These are phyloP conservation scores for Trifolium repens DNA, from an alignment of 306 rosid species.

Conservation along the genomic window DNA sequence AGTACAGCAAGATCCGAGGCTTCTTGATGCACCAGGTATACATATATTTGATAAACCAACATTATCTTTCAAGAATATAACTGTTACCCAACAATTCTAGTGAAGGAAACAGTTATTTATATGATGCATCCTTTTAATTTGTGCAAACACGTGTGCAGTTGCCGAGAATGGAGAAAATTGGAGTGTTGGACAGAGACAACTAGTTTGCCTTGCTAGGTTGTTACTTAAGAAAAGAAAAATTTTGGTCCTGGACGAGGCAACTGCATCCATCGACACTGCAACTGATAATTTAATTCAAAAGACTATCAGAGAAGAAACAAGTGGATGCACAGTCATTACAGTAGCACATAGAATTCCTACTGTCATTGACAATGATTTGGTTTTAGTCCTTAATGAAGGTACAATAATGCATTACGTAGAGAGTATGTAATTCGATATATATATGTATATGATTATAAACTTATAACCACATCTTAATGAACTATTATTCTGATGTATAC, in stretches of 20 bases:
- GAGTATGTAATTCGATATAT: neutral
- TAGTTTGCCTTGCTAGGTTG: conserved; percentile 87
- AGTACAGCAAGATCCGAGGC: conserved; percentile 63
- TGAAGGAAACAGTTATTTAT: neutral
- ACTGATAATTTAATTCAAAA: conserved; percentile 82
- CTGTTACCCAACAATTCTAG: neutral
- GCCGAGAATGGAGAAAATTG: conserved; percentile 95
- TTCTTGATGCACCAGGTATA: conserved; percentile 88
- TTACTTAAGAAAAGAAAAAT: conserved; percentile 75
- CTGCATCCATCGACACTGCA: conserved; percentile 87
- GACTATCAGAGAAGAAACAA: conserved; percentile 76
- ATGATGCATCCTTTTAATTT: neutral
- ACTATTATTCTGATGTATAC: conserved; percentile 34
- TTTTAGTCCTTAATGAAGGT: conserved; percentile 87
- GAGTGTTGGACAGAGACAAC: conserved; percentile 98
- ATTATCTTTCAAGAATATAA: conserved; percentile 5
- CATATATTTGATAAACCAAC: neutral
- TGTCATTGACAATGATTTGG: conserved; percentile 78
- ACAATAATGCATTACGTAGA: conserved; percentile 33
- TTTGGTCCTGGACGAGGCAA: conserved; percentile 90
- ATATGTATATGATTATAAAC: too few species aligned
- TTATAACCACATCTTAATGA: too few species aligned
- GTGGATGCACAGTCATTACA: conserved; percentile 77
- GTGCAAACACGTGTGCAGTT: conserved; percentile 51
- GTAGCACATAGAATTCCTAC: conserved; percentile 92